Percentiles rank a stretch among this genome's conserved stretches.
These are phyloP conservation scores for Hemileia vastatrix DNA, from an alignment of 1,284 basidiomycete species.

Conservation along the genomic window DNA sequence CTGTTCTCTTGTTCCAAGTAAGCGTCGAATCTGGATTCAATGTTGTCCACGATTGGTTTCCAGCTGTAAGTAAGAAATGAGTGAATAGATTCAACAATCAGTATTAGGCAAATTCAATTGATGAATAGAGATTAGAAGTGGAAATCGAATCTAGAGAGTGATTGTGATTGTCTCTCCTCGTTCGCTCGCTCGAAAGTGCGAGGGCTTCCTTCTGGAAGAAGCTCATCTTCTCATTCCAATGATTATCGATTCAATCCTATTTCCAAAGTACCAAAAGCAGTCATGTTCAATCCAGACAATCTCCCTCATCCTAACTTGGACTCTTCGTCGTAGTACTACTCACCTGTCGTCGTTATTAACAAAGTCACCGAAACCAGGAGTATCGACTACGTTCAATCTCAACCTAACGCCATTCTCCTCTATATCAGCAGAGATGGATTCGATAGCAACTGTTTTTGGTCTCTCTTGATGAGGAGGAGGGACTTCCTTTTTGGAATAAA, in stretches of 20 bases:
- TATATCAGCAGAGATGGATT: slow-evolving; percentile 43
- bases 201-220: too few species aligned
- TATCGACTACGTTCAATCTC: slow-evolving; percentile 42
- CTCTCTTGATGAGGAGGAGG: slow-evolving; percentile 36
- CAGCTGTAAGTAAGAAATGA: slow-evolving; percentile 27
- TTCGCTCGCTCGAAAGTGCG: not conserved
- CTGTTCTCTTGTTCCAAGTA: slow-evolving; percentile 45
- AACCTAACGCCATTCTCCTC: slow-evolving; percentile 44
- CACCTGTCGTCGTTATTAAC: slow-evolving; percentile 42
- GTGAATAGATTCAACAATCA: not conserved
- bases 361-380: slow-evolving; percentile 42
- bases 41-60: slow-evolving; percentile 43
- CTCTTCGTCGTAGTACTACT: not conserved
- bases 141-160: not conserved
- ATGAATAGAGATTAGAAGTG: not conserved
- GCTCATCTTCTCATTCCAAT: too few species aligned
- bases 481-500: slow-evolving; percentile 41
- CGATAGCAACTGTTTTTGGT: slow-evolving; percentile 41
- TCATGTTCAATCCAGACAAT: too few species aligned
- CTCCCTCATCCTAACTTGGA: not conserved
- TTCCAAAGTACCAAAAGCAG: too few species aligned
- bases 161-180: not conserved
- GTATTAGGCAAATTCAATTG: not conserved
- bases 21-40: slow-evolving; percentile 41
- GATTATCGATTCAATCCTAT: too few species aligned